A percentile compares a stretch with the other conserved stretches of the same genome.
Conservation (phyloP, 371 early-diverging fungal genomes). For the Apophysomyces variabilis region DNA sequence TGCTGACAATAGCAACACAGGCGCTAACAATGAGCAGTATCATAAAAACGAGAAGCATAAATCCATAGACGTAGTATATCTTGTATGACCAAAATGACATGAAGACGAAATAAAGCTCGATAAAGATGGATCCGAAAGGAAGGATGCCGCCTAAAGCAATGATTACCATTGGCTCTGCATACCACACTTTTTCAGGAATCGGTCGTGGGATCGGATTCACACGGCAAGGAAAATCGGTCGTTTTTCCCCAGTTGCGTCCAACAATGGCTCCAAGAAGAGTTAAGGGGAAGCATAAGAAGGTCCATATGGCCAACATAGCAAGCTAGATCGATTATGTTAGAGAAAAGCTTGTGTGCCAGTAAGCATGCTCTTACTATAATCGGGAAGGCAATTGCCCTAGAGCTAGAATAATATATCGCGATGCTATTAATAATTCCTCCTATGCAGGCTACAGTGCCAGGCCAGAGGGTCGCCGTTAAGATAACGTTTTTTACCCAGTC, state of each 20-base stretch:
- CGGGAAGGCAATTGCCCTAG: constrained; percentile 81
- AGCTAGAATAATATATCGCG: constrained; percentile 76
- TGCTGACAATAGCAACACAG: constrained; percentile 79
- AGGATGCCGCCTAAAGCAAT: constrained; percentile 74
- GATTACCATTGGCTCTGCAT: constrained; percentile 66
- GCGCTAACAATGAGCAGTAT: constrained; percentile 77
- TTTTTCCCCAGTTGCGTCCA: constrained; percentile 72
- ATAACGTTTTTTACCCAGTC: constrained; percentile 76
- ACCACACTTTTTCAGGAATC: constrained; percentile 81
- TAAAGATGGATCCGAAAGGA: constrained; percentile 86
- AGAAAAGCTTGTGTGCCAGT: not conserved
- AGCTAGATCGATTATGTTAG: constrained; percentile 37
- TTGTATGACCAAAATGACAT: constrained; percentile 87
- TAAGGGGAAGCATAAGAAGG: constrained; percentile 77
- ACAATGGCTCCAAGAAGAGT: constrained; percentile 80
- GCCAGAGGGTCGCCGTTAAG: constrained; percentile 75
- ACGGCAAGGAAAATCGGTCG: constrained; percentile 77
- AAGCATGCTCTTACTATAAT: constrained; percentile 59
- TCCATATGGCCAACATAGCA: constrained; percentile 74
- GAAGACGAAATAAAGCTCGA: constrained; percentile 88
- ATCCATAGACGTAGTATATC: constrained; percentile 87
- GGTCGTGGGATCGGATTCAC: constrained; percentile 84
- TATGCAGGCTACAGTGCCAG: constrained; percentile 61
- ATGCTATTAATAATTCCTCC: constrained; percentile 73
- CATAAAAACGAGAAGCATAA: constrained; percentile 75